Evolutionary conservation across 768 basidiomycete species (phyloP).

Genomic region (Lactifluus rugatus): DNA sequence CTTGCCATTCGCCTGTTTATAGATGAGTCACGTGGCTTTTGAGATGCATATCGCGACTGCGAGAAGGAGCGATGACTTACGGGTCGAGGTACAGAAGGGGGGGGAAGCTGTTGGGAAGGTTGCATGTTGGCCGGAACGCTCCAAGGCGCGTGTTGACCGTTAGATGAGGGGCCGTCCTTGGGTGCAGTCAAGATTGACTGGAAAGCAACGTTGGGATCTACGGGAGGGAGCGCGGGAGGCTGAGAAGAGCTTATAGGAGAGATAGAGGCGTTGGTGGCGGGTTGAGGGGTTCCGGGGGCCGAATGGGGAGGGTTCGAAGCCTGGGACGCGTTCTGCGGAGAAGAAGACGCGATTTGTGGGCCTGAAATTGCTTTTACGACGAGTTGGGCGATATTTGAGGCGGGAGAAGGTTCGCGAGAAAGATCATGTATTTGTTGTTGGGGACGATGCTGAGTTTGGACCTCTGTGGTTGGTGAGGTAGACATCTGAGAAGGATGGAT

Average conservation of each 20-base stretch:
- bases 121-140: constrained; percentile 2
- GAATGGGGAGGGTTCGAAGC: constrained; percentile 24
- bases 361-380: constrained; percentile 20
- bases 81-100: constrained; percentile 12
- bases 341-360: constrained; percentile 21
- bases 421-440: constrained; percentile 14
- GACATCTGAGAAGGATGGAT: constrained; percentile 21
- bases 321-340: constrained; percentile 30
- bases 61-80: constrained; percentile 7
- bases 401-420: constrained; percentile 18
- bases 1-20: constrained; percentile 38
- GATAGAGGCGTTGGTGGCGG: constrained; percentile 25
- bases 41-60: not conserved
- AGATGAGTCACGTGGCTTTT: constrained; percentile 19
- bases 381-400: constrained; percentile 18
- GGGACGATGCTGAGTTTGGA: constrained; percentile 14
- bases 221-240: constrained; percentile 12
- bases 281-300: constrained; percentile 24
- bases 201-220: constrained; percentile 19
- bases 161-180: constrained; percentile 14
- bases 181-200: constrained; percentile 23
- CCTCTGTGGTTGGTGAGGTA: constrained; percentile 10
- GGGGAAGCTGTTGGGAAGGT: constrained; percentile 13
- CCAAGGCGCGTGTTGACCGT: constrained; percentile 22
- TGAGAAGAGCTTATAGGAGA: constrained; percentile 28